Conservation (phyloP, 441 rosid species). For the Pelargonium cotyledonis region DNA sequence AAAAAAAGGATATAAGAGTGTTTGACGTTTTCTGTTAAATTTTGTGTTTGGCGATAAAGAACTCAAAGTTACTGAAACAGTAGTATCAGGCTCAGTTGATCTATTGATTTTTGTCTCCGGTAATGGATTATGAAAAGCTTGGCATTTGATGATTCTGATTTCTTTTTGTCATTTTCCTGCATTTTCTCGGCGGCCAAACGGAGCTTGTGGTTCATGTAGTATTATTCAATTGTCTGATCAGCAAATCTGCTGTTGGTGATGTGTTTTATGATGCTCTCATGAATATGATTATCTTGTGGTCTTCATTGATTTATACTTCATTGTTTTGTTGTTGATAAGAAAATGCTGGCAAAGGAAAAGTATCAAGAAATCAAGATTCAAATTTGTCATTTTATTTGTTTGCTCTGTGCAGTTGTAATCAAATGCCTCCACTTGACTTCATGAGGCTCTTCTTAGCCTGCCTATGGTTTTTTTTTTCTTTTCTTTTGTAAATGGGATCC, state of each 20-base stretch:
- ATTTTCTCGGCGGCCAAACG: slow-evolving; percentile 32
- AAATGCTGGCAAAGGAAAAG: background rate
- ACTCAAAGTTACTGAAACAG: slow-evolving; percentile 31
- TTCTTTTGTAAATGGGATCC: background rate
- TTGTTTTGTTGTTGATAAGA: background rate
- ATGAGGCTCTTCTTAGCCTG: background rate
- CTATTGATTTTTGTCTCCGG: slow-evolving; percentile 1
- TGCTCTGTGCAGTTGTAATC: background rate
- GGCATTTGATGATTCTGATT: slow-evolving; percentile 15
- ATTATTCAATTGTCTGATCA: slow-evolving; percentile 12
- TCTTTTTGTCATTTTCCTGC: slow-evolving; percentile 16
- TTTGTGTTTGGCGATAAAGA: slow-evolving; percentile 16
- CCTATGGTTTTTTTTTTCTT: background rate
- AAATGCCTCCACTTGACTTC: background rate
- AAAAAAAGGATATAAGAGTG: slow-evolving; percentile 9
- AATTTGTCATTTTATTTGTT: background rate
- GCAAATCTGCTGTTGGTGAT: slow-evolving; percentile 21
- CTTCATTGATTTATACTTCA: slow-evolving; percentile 8
- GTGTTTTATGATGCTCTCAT: background rate
- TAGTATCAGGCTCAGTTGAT: slow-evolving; percentile 11
- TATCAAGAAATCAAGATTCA: background rate
- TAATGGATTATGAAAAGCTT: background rate
- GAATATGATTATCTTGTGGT: slow-evolving; percentile 10
- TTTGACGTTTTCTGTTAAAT: slow-evolving; percentile 5
- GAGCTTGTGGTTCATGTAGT: slow-evolving; percentile 21